These are phyloP conservation scores for Starmera caribaea DNA, from an alignment of 805 yeast genomes.

Conservation along the genomic window DNA sequence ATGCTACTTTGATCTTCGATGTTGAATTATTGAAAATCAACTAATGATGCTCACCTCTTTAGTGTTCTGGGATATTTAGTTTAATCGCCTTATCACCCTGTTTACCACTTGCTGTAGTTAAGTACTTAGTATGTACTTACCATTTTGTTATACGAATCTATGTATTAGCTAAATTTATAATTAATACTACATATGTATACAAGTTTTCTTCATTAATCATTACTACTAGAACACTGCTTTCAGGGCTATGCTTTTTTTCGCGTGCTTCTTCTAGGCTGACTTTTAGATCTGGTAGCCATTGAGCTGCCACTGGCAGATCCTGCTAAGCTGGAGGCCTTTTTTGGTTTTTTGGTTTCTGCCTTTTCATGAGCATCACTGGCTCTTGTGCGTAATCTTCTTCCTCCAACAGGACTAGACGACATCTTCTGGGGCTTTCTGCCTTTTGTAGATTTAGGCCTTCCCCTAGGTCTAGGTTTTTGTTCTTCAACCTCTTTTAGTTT, in stretches of 20 bases:
- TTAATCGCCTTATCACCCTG: too few species aligned
- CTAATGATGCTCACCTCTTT: slow-evolving; percentile 14
- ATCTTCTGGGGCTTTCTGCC: not conserved
- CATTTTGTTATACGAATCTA: too few species aligned
- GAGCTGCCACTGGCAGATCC: not conserved
- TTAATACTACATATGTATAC: too few species aligned
- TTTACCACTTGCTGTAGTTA: not conserved
- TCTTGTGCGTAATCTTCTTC: slow-evolving; percentile 4
- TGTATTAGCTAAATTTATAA: too few species aligned
- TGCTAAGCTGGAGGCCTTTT: slow-evolving; percentile 11
- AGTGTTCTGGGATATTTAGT: too few species aligned
- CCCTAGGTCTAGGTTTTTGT: slow-evolving; percentile 3
- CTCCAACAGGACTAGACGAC: not conserved
- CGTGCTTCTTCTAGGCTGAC: slow-evolving; percentile 9
- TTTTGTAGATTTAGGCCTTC: not conserved
- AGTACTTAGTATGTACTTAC: too few species aligned
- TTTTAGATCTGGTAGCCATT: slow-evolving; percentile 5
- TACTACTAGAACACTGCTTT: not conserved
- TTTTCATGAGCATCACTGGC: slow-evolving; percentile 5
- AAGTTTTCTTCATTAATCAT: too few species aligned
- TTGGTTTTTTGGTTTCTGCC: slow-evolving; percentile 1
- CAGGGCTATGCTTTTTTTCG: slow-evolving; percentile 3
- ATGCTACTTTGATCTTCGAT: slow-evolving; percentile 83
- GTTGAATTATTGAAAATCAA: slow-evolving; percentile 55
- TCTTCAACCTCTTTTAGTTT: slow-evolving; percentile 6